Percentiles rank a stretch among this genome's conserved stretches.
These are phyloP conservation scores for Rhodotorula sphaerocarpa DNA, from an alignment of 768 basidiomycete species.

Conservation along the genomic window DNA sequence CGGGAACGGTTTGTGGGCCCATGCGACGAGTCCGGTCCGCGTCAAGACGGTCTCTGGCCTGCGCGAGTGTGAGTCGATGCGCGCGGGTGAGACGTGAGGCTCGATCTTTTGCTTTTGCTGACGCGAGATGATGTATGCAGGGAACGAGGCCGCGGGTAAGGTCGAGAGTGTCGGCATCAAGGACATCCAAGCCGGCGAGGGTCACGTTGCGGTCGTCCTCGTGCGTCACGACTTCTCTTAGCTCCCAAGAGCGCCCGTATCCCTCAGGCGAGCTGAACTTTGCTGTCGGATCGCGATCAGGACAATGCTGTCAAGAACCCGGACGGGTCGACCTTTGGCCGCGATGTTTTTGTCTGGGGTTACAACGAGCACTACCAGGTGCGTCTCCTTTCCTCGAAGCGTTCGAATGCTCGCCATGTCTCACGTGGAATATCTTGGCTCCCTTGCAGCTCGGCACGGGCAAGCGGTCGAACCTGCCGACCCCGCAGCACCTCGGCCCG, in stretches of 20 bases:
- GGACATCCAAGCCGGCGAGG: slow-evolving; percentile 32
- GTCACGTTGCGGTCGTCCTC: slow-evolving; percentile 35
- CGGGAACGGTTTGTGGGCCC: slow-evolving; percentile 55
- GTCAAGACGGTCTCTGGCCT: slow-evolving; percentile 75
- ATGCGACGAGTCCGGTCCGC: slow-evolving; percentile 60
- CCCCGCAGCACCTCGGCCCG: slow-evolving; percentile 46
- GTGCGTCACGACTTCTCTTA: slow-evolving; percentile 4
- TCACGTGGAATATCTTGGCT: not conserved
- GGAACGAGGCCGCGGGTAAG: slow-evolving; percentile 24
- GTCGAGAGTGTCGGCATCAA: slow-evolving; percentile 34
- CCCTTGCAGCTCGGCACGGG: slow-evolving; percentile 45
- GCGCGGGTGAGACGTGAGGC: not conserved
- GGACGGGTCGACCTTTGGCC: slow-evolving; percentile 24
- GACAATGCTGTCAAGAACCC: slow-evolving; percentile 33
- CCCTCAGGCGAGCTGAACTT: not conserved
- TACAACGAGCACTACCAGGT: slow-evolving; percentile 36
- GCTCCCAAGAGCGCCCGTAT: not conserved
- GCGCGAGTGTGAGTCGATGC: slow-evolving; percentile 60
- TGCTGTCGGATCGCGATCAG: not conserved
- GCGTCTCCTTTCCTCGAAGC: not conserved
- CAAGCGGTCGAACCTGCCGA: slow-evolving; percentile 44
- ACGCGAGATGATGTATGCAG: slow-evolving; percentile 1
- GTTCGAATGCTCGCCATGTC: not conserved
- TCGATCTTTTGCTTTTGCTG: not conserved
- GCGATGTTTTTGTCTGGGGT: slow-evolving; percentile 38